A percentile compares a stretch with the other conserved stretches of the same genome.
phyloP scores from a whole-genome alignment of 192 early-diverging fungal species.

The Coemansia sp. region DNA sequence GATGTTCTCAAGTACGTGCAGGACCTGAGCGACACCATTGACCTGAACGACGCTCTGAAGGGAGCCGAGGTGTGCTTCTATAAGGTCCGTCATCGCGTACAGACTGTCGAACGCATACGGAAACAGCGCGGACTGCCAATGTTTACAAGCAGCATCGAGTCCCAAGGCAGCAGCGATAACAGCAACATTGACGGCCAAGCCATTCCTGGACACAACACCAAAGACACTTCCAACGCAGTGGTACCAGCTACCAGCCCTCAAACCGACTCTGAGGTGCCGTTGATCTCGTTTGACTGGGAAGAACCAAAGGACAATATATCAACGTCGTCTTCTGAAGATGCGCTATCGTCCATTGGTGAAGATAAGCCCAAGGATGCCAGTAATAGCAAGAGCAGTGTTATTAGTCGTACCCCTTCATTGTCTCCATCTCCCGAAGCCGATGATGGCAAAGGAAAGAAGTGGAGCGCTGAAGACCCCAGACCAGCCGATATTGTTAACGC shows the following conservation, averaged over 20 bases:
- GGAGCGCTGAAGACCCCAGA: neutral
- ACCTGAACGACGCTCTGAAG: conserved; percentile 73
- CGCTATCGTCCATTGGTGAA: neutral
- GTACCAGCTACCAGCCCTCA: neutral
- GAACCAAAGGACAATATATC: conserved; percentile 15
- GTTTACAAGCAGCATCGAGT: conserved; percentile 5
- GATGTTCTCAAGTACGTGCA: conserved; percentile 94
- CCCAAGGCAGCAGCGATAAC: conserved; percentile 3
- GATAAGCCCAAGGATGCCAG: neutral
- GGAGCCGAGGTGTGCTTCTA: conserved; percentile 76
- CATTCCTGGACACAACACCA: neutral
- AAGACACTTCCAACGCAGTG: neutral
- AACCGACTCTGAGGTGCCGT: conserved; percentile 32
- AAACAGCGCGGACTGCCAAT: conserved; percentile 22
- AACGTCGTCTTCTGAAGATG: conserved; percentile 7
- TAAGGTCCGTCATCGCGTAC: conserved; percentile 44
- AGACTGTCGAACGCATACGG: conserved; percentile 30
- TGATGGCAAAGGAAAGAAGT: conserved; percentile 1
- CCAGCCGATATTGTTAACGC: neutral
- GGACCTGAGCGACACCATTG: conserved; percentile 77
- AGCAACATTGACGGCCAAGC: neutral
- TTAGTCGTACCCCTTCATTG: conserved; percentile 3
- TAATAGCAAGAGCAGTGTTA: neutral
- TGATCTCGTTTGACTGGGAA: conserved; percentile 49
- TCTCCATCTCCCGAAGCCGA: neutral